Conservation (phyloP, 371 early-diverging fungal species). For the Funneliformis caledonium region DNA sequence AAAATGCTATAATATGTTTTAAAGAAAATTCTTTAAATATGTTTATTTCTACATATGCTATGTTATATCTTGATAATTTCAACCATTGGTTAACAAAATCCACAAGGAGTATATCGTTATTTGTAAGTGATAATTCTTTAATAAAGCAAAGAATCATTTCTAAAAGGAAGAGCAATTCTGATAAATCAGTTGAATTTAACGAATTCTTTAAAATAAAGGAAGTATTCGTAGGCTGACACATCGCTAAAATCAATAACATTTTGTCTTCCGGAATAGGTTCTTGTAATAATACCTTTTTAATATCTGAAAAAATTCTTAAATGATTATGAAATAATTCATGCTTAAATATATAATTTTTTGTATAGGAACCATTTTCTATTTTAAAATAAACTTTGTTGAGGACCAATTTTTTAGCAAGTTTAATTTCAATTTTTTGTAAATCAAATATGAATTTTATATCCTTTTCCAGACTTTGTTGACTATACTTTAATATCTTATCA, state of each 20-base stretch:
- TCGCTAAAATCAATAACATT: background rate
- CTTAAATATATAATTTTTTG: conserved; percentile 17
- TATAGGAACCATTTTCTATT: background rate
- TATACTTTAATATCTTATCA: conserved; percentile 32
- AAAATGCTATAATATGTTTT: conserved; percentile 35
- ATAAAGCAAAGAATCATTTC: conserved; percentile 36
- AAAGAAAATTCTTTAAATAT: conserved; percentile 4
- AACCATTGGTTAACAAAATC: conserved; percentile 41
- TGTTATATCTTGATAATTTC: conserved; percentile 16
- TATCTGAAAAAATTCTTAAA: conserved; percentile 14
- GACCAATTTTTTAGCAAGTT: conserved; percentile 18
- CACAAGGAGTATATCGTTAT: conserved; percentile 5
- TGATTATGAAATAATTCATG: conserved; percentile 31
- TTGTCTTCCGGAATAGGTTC: conserved; percentile 20
- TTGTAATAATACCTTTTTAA: conserved; percentile 15
- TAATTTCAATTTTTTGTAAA: conserved; percentile 30
- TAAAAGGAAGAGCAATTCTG: conserved; percentile 22
- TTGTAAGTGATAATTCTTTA: background rate
- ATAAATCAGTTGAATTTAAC: conserved; percentile 4
- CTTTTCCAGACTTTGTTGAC: conserved; percentile 21
- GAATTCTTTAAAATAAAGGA: background rate
- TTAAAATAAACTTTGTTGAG: conserved; percentile 30
- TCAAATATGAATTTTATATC: conserved; percentile 18
- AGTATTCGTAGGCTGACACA: background rate
- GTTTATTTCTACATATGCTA: conserved; percentile 7